phyloP scores from a whole-genome alignment of 805 yeast genomes.

The Kockiozyma suomiensis region DNA sequence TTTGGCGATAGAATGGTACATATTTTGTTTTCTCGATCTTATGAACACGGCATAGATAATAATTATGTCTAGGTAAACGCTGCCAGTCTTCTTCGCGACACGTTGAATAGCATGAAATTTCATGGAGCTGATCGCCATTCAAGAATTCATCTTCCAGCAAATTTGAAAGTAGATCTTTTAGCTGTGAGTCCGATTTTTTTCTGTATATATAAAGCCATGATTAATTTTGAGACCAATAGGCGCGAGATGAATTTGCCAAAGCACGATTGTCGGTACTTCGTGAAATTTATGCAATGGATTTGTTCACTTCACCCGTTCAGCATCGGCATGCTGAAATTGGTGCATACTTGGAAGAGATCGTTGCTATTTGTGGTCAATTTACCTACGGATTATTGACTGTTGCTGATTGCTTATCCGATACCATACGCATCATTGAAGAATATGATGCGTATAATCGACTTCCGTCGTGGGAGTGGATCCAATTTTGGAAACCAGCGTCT shows the following conservation, averaged over 20 bases:
- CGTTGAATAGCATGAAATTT: constrained; percentile 1
- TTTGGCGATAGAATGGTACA: constrained; percentile 60
- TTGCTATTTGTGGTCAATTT: constrained; percentile 83
- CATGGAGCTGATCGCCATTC: background rate
- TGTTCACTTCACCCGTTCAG: constrained; percentile 47
- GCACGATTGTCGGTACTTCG: constrained; percentile 62
- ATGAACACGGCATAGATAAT: background rate
- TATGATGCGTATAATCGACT: background rate
- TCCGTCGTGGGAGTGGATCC: constrained; percentile 14
- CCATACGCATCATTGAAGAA: background rate
- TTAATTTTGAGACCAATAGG: background rate
- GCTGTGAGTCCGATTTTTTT: background rate
- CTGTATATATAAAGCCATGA: no score
- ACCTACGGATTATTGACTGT: constrained; percentile 63
- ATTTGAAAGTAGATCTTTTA: background rate
- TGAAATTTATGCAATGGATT: constrained; percentile 57
- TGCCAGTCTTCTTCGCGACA: background rate
- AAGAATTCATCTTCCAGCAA: background rate
- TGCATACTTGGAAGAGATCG: constrained; percentile 70
- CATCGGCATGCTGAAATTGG: constrained; percentile 45
- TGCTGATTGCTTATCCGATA: constrained; percentile 54
- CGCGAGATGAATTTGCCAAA: constrained; percentile 51
- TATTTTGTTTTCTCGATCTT: background rate
- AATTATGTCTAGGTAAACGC: background rate
- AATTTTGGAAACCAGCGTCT: background rate